Percentiles rank a stretch among this genome's conserved stretches.
These are phyloP conservation scores for Limonium bicolor DNA, from an alignment of 148 eudicot genomes.

Conservation along the genomic window DNA sequence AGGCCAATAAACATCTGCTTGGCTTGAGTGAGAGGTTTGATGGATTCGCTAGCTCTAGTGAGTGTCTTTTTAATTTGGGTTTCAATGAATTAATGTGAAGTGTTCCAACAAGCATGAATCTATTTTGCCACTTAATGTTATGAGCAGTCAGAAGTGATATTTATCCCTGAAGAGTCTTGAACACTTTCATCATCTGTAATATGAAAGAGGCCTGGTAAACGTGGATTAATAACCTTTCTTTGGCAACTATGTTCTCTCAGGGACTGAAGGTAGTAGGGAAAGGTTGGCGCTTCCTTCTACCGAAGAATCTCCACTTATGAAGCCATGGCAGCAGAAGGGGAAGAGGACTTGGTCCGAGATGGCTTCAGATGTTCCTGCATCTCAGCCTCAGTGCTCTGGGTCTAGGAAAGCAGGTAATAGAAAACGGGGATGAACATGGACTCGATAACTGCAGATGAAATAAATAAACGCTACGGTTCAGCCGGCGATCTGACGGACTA, in stretches of 20 bases:
- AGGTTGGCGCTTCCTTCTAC: slow-evolving; percentile 71
- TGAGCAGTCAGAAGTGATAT: not conserved
- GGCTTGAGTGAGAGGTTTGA: slow-evolving; percentile 38
- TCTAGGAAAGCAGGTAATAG: slow-evolving; percentile 1
- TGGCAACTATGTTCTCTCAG: not conserved
- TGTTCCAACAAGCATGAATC: not conserved
- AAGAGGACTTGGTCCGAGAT: not conserved
- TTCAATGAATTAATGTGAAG: too few species aligned
- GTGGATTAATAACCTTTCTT: too few species aligned
- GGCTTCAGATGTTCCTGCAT: not conserved
- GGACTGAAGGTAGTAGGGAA: slow-evolving; percentile 18
- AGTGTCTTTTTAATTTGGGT: too few species aligned
- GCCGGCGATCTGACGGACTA: not conserved
- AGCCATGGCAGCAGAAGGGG: slow-evolving; percentile 7
- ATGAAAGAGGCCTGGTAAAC: too few species aligned
- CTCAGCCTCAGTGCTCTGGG: slow-evolving; percentile 11
- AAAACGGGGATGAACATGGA: slow-evolving; percentile 13
- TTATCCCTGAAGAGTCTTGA: not conserved
- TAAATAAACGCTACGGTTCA: not conserved
- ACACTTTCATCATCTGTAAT: too few species aligned
- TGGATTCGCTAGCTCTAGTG: slow-evolving; percentile 14
- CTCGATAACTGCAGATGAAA: too few species aligned
- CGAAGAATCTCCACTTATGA: slow-evolving; percentile 11
- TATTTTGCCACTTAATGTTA: not conserved
- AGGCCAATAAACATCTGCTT: slow-evolving; percentile 47